Evolutionary conservation across 2,329 filamentous ascomycete species (phyloP).

Genomic region (Helicocarpus griseus): DNA sequence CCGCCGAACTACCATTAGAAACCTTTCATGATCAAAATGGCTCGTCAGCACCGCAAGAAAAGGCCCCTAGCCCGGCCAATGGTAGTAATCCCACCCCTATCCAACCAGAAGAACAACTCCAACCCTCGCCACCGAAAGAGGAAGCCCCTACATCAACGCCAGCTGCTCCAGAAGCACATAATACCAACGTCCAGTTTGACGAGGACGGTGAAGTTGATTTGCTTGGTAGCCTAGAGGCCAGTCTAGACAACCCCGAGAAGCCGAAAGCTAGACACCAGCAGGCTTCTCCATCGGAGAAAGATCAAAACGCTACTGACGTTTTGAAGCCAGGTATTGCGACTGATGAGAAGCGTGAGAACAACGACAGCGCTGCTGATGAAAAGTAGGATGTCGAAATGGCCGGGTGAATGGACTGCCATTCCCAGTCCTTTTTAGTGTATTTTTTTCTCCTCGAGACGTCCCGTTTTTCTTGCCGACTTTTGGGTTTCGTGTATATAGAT

Average conservation of each 20-base stretch:
- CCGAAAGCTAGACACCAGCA: neutral
- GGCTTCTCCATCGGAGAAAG: neutral
- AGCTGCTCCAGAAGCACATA: neutral
- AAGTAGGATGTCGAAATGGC: conserved; percentile 2
- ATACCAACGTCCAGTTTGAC: conserved; percentile 11
- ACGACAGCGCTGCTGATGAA: neutral
- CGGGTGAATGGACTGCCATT: neutral
- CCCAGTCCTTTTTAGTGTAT: no score
- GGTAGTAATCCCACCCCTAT: neutral
- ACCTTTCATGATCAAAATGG: neutral
- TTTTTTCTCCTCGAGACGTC: neutral
- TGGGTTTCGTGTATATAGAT: neutral
- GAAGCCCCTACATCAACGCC: neutral
- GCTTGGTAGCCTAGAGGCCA: conserved; percentile 39
- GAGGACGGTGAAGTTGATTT: conserved; percentile 35
- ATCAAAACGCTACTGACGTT: neutral
- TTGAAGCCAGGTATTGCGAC: neutral
- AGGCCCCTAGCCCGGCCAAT: neutral
- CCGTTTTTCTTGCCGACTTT: neutral
- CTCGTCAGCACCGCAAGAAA: neutral
- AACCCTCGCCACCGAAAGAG: neutral
- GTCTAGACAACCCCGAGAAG: conserved; percentile 18
- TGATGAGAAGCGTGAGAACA: neutral
- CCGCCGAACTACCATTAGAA: neutral
- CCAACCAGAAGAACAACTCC: neutral